A percentile compares a stretch with the other conserved stretches of the same genome.
Evolutionary conservation across 179 eudicot species (phyloP).

Genomic region (Patellifolia procumbens): DNA sequence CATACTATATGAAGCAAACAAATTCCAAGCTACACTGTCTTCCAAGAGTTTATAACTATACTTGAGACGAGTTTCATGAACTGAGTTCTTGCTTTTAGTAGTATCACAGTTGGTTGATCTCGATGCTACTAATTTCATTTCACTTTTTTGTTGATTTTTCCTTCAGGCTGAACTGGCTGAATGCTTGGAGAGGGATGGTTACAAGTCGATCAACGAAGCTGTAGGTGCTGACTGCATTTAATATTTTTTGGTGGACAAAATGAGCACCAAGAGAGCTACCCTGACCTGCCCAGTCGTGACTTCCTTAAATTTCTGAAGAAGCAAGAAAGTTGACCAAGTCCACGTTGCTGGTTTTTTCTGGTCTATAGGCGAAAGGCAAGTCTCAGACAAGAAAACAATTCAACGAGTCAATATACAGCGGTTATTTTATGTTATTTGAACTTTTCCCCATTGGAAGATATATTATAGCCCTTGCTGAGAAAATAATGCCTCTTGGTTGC

Average conservation of each 20-base stretch:
- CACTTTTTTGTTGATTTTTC: neutral
- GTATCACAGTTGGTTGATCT: neutral
- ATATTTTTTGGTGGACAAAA: neutral
- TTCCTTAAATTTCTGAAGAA: neutral
- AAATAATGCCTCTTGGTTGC: neutral
- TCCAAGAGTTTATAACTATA: neutral
- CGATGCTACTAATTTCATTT: neutral
- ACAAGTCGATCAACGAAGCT: conserved; percentile 82
- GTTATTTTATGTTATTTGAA: neutral
- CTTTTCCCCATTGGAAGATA: neutral
- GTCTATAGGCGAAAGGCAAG: neutral
- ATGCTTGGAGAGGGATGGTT: conserved; percentile 92
- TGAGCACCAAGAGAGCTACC: neutral
- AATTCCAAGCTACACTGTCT: no score
- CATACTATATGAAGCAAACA: no score
- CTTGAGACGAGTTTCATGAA: neutral
- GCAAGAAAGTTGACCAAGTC: neutral
- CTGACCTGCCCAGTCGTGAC: neutral
- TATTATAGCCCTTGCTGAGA: neutral
- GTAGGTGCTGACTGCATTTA: conserved; percentile 85
- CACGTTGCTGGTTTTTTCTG: neutral
- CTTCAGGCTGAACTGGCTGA: conserved; percentile 82
- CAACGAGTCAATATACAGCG: conserved; percentile 3
- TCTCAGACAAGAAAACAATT: neutral
- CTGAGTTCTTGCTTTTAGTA: neutral